Base-by-base conservation (phyloP, 116 monocot genomes). In the Cymodocea nodosa region DNA sequence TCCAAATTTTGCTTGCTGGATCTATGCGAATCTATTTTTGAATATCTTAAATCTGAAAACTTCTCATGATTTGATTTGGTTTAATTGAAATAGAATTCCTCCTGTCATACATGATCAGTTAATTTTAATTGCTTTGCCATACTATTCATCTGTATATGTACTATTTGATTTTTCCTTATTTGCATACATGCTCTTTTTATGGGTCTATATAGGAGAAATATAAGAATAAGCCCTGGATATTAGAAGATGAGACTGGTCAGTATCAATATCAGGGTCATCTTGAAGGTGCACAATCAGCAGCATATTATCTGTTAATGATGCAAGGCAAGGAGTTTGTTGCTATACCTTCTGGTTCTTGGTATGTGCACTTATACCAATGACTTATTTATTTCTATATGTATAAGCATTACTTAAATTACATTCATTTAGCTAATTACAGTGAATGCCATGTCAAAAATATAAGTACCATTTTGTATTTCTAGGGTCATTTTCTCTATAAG, bases 311-410 rank as follows among this genome's bases (percentile, higher is more conserved):
- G 49, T 63, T 99, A 61, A 84, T 99, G 84, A 67, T 92, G 84
- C 99, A 99, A 49, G 99, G 98, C 52, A 92, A 89, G 75, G 99
- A 99, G 76, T 99, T 99, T 77, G 64, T 84, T 69, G 99, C 99
- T 68, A 77, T 78, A 52, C 99, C 99, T 76, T 92, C 99, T 63
- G 89, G 89, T 65, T 99, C 99, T 55, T 99, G 99, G 99, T 99
- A 86, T 59, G 22, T 50, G 54, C 66, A 40, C 11, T 17, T n/a
- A 19, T 24, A 19, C n/a, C 44, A 48, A 23, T 34, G 25, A 60
- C 30, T 30, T 60, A 2, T 56, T 56, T 19, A 12, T 7, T 56
- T 56, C 56, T 56, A 8, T 56, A 9, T 56, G 19, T 16, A 56
- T 3, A 18, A 22, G 18, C 6, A 2, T 63, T 48, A 19, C 48